A percentile compares a stretch with the other conserved stretches of the same genome.
Conservation (phyloP, 164 flowering plant species). For the Annona cherimola region DNA sequence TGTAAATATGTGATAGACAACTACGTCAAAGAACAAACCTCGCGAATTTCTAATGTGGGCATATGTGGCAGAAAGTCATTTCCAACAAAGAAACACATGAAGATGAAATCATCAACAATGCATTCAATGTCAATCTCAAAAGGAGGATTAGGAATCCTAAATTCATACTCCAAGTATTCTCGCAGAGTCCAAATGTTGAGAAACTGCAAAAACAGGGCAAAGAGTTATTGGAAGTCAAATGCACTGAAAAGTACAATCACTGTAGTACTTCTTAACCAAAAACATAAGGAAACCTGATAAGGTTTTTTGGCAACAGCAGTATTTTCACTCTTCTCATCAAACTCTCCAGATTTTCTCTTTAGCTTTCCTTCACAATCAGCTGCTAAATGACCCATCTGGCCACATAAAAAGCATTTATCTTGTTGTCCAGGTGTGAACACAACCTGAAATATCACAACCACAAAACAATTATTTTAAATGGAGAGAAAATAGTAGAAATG, state of each 20-base stretch:
- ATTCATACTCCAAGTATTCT: conserved; percentile 85
- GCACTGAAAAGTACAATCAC: not conserved
- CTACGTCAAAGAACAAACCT: conserved; percentile 44
- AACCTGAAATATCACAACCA: conserved; percentile 38
- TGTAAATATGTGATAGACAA: not conserved
- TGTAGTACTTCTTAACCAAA: not conserved
- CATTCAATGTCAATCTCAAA: conserved; percentile 77
- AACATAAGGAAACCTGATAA: conserved; percentile 55
- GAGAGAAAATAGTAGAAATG: not conserved
- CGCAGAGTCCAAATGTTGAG: conserved; percentile 92
- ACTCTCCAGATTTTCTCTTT: conserved; percentile 86
- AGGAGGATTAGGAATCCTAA: conserved; percentile 73
- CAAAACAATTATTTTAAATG: not conserved
- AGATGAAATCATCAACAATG: conserved; percentile 89
- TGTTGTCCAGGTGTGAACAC: conserved; percentile 94
- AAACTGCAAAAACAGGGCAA: conserved; percentile 47
- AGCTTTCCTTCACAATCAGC: conserved; percentile 93
- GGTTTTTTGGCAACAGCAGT: conserved; percentile 64
- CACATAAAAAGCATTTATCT: conserved; percentile 94
- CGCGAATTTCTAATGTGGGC: conserved; percentile 98
- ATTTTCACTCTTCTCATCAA: conserved; percentile 83
- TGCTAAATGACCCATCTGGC: conserved; percentile 96
- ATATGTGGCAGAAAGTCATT: conserved; percentile 98
- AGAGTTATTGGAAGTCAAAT: not conserved
- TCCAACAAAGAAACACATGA: conserved; percentile 97